phyloP scores from a whole-genome alignment of 305 asterid genomes.

The Fraxinus xanthoxyloides region DNA sequence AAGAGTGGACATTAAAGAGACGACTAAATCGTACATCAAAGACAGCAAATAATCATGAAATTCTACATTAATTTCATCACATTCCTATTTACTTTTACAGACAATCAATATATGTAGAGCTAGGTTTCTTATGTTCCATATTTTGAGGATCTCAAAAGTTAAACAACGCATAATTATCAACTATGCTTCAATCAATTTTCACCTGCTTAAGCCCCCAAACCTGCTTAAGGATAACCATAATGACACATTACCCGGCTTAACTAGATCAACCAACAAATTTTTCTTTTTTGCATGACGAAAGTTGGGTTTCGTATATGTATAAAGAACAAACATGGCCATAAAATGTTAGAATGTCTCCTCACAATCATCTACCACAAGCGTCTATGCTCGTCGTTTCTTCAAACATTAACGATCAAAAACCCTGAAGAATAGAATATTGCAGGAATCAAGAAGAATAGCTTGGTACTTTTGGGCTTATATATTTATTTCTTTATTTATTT shows the following conservation, averaged over 20 bases:
- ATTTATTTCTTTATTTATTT: slow-evolving; percentile 4
- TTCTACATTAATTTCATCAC: not conserved
- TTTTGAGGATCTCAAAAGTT: slow-evolving; percentile 11
- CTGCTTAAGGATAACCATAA: not conserved
- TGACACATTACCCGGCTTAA: not conserved
- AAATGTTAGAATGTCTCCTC: not conserved
- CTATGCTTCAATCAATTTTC: not conserved
- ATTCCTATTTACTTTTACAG: not conserved
- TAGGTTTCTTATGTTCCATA: slow-evolving; percentile 2
- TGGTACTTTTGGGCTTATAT: slow-evolving; percentile 7
- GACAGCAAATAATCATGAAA: not conserved
- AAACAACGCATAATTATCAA: not conserved
- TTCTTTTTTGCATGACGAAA: slow-evolving; percentile 7
- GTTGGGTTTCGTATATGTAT: not conserved
- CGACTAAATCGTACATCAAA: not conserved
- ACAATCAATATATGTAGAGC: not conserved
- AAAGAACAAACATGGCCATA: not conserved
- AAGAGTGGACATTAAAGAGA: slow-evolving; percentile 3
- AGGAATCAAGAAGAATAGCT: slow-evolving; percentile 6
- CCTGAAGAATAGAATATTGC: not conserved
- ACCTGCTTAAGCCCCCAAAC: slow-evolving; percentile 6
- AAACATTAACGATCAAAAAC: slow-evolving; percentile 8
- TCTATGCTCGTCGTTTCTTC: not conserved
- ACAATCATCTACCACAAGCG: slow-evolving; percentile 7
- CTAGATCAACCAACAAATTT: slow-evolving; percentile 2